Conservation (phyloP, 1,284 basidiomycete genomes). For the Puccinia polysora region DNA sequence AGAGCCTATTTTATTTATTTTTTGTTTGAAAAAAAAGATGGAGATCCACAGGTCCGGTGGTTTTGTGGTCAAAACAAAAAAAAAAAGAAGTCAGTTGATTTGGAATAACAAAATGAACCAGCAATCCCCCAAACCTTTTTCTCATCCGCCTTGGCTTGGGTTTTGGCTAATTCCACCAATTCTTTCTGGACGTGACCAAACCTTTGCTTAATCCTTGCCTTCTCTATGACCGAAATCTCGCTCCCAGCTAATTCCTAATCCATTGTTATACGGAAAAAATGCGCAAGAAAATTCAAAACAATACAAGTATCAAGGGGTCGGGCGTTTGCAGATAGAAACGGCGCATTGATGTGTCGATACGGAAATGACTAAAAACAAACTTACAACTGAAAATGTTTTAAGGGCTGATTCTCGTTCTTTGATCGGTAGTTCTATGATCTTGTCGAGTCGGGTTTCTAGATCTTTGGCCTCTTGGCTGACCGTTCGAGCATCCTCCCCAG, state of each 20-base stretch:
- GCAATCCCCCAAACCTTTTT: conserved; percentile 39
- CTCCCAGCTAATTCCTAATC: conserved; percentile 76
- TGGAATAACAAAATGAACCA: background rate
- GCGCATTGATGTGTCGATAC: background rate
- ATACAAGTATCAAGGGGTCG: background rate
- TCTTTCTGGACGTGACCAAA: conserved; percentile 70
- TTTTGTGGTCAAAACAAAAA: too few relatives aligned
- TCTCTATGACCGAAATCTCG: conserved; percentile 79
- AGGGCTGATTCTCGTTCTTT: conserved; percentile 78
- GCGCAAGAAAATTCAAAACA: background rate
- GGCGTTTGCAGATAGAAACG: background rate
- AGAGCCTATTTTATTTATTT: conserved; percentile 25
- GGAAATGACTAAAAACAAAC: background rate
- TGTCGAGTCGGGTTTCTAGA: conserved; percentile 64
- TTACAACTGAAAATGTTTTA: conserved; percentile 64
- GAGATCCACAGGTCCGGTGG: too few relatives aligned
- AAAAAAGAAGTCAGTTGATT: too few relatives aligned
- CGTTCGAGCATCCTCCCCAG: conserved; percentile 83
- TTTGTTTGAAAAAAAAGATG: too few relatives aligned
- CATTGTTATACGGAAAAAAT: background rate
- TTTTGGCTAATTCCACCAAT: conserved; percentile 79
- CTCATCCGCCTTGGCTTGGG: conserved; percentile 67
- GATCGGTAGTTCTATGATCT: conserved; percentile 64
- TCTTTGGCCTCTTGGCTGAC: conserved; percentile 69
- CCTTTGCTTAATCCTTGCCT: conserved; percentile 73